These are phyloP conservation scores for Arthrinium phaeospermum DNA, from an alignment of 2,329 filamentous ascomycete species.

Conservation along the genomic window DNA sequence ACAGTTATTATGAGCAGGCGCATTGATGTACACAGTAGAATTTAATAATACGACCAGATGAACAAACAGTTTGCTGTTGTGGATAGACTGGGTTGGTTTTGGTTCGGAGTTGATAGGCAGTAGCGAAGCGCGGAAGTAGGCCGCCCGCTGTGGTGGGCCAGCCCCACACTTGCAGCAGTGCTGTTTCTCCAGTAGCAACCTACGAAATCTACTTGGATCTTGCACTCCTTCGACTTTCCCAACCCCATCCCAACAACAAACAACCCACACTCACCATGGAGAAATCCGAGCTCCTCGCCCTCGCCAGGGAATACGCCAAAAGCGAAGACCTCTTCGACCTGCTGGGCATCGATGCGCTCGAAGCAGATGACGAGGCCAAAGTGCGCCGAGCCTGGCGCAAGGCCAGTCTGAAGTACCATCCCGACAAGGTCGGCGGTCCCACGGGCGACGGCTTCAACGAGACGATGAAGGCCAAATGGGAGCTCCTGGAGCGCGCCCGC, in stretches of 20 bases:
- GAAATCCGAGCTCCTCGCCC: constrained; percentile 55
- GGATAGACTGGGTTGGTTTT: neutral
- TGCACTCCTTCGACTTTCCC: neutral
- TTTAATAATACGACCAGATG: too few relatives aligned
- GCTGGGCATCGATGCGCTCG: constrained; percentile 69
- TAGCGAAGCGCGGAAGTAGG: neutral
- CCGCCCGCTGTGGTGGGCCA: neutral
- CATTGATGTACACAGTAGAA: too few relatives aligned
- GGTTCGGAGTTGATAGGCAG: neutral
- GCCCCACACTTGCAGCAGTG: neutral
- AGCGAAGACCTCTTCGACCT: constrained; percentile 79
- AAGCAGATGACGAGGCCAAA: constrained; percentile 63
- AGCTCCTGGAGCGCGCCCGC: constrained; percentile 83
- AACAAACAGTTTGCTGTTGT: too few relatives aligned
- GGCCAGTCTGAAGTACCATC: constrained; percentile 88
- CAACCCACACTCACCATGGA: constrained; percentile 29
- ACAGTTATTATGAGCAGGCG: too few relatives aligned
- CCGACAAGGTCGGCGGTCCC: constrained; percentile 68
- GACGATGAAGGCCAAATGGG: constrained; percentile 68
- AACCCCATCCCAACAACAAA: neutral
- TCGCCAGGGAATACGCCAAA: constrained; percentile 65
- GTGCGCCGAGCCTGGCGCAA: constrained; percentile 86
- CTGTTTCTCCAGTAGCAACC: neutral
- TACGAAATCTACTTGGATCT: neutral
- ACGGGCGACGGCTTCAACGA: constrained; percentile 76